Evolutionary conservation across 306 rosid species (phyloP).

Genomic region (Vigna trinervia): DNA sequence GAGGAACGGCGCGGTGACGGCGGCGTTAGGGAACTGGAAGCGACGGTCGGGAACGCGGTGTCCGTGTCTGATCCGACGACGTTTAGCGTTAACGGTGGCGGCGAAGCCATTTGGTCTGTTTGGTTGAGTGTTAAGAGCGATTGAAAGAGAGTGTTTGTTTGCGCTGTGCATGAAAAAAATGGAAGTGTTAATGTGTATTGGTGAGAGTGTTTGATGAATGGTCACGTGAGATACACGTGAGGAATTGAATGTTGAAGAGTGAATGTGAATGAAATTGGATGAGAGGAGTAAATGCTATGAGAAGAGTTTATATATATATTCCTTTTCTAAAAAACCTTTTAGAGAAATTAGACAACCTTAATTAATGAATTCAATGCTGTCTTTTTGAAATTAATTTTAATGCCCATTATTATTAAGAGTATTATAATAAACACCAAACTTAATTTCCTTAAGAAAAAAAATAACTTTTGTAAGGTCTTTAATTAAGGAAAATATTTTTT

Average conservation of each 20-base stretch:
- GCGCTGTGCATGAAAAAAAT: not conserved
- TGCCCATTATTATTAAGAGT: not conserved
- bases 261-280: not conserved
- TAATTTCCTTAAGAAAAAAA: too few relatives aligned
- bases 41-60: conserved; percentile 3
- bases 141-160: not conserved
- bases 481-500: too few relatives aligned
- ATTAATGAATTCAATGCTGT: too few relatives aligned
- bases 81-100: conserved; percentile 47
- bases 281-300: not conserved
- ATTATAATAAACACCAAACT: too few relatives aligned
- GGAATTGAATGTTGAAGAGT: not conserved
- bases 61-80: conserved; percentile 50
- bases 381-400: not conserved
- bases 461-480: too few relatives aligned
- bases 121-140: not conserved
- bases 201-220: not conserved
- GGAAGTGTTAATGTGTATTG: not conserved
- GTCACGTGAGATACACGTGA: not conserved
- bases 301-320: too few relatives aligned
- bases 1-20: conserved; percentile 40
- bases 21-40: not conserved
- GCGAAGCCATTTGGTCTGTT: conserved; percentile 43
- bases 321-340: too few relatives aligned
- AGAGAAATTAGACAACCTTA: too few relatives aligned